A percentile compares a stretch with the other conserved stretches of the same genome.
phyloP scores from a whole-genome alignment of 148 eudicot species.

The Simmondsia chinensis region DNA sequence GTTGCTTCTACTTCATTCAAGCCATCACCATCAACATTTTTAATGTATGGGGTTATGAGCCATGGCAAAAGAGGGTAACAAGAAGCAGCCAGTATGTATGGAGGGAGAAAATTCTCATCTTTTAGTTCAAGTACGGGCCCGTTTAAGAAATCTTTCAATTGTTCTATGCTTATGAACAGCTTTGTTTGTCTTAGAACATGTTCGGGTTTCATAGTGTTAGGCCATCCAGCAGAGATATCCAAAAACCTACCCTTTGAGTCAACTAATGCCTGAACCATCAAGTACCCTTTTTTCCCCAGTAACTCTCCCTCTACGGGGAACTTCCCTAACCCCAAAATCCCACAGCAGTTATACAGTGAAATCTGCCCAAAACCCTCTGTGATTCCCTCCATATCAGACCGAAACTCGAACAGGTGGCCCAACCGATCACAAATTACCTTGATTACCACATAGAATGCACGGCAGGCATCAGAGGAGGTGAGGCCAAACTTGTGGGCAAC shows the following conservation, averaged over 20 bases:
- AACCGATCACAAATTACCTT: constrained; percentile 48
- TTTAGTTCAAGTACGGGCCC: constrained; percentile 40
- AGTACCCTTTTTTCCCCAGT: constrained; percentile 50
- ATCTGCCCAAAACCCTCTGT: constrained; percentile 65
- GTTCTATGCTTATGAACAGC: constrained; percentile 38
- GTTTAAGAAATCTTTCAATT: constrained; percentile 49
- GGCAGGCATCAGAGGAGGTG: constrained; percentile 36
- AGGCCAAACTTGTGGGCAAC: constrained; percentile 43
- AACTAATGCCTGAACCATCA: constrained; percentile 83
- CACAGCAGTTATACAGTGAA: constrained; percentile 70
- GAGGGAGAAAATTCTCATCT: constrained; percentile 56
- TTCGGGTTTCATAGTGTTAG: constrained; percentile 43
- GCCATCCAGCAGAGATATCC: constrained; percentile 95
- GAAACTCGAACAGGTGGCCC: constrained; percentile 38
- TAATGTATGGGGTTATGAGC: constrained; percentile 60
- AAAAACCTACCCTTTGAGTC: constrained; percentile 81
- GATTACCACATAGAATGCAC: constrained; percentile 51
- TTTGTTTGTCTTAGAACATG: constrained; percentile 38
- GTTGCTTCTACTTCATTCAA: constrained; percentile 26
- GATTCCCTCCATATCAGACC: constrained; percentile 35
- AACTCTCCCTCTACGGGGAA: constrained; percentile 37
- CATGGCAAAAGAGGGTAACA: constrained; percentile 78
- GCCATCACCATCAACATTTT: constrained; percentile 7
- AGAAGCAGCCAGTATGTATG: constrained; percentile 65
- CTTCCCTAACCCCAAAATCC: constrained; percentile 56